These are phyloP conservation scores for Coniochaeta hoffmannii DNA, from an alignment of 2,329 filamentous ascomycete species.

Conservation along the genomic window DNA sequence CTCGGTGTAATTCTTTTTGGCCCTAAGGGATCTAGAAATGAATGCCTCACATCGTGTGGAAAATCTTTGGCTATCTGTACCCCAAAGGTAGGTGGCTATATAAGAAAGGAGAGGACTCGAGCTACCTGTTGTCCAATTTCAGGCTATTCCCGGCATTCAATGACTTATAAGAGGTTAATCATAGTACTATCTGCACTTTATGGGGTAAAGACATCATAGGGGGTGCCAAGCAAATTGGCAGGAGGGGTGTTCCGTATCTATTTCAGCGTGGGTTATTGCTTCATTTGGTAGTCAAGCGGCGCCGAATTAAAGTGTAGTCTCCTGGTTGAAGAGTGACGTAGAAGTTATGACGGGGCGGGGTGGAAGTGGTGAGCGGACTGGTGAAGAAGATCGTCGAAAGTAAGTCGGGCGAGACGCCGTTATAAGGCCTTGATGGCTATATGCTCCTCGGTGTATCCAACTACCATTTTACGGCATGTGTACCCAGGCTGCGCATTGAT, in stretches of 20 bases:
- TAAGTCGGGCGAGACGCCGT: not conserved
- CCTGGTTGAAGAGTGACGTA: not conserved
- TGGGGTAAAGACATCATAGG: not conserved
- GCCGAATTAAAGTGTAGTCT: not conserved
- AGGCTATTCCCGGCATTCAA: slow-evolving; percentile 16
- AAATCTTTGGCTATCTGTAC: slow-evolving; percentile 8
- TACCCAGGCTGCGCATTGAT: not conserved
- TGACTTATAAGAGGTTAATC: slow-evolving; percentile 13
- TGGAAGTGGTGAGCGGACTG: not conserved
- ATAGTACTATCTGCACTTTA: slow-evolving; percentile 7
- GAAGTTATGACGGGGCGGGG: not conserved
- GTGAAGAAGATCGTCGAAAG: not conserved
- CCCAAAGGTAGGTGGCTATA: slow-evolving; percentile 16
- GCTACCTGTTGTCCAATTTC: slow-evolving; percentile 14
- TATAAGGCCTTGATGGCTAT: not conserved
- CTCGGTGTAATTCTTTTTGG: slow-evolving; percentile 13
- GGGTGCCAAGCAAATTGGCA: not conserved
- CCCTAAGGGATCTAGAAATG: slow-evolving; percentile 16
- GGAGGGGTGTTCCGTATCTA: not conserved
- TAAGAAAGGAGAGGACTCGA: slow-evolving; percentile 17
- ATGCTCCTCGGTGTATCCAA: not conserved
- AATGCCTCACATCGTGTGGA: slow-evolving; percentile 11
- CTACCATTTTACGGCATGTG: not conserved
- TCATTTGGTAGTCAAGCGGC: not conserved
- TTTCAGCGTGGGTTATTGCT: not conserved